Evolutionary conservation across 306 rosid species (phyloP), one percentile per base, ranked within the genome.

Genomic region (Ormosia emarginata): DNA sequence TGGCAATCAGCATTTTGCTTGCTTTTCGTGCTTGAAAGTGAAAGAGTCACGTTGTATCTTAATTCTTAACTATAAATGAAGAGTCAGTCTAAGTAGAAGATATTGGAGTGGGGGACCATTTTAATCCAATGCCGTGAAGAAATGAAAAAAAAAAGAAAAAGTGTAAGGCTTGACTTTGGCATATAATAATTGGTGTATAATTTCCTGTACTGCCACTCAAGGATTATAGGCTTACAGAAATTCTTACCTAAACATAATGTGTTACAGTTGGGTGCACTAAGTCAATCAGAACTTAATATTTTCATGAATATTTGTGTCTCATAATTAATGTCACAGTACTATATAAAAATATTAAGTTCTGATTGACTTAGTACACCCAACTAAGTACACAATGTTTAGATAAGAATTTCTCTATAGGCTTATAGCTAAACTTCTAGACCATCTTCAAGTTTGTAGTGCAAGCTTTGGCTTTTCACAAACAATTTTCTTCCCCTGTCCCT

Each of bases 31-130:
- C 83, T 11, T 41, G 83, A 83, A 65, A 65, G 71, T 34, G 67
- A 76, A 71, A 56, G 77, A 12, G 14, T 69, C 29, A 18, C 47
- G 74, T 75, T 70, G 43, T 61, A 58, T 82, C 29, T 61, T 55
- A 67, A 24, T 32, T 82, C 29, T 61, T 55, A 67, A 24, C 39
- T 83, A 32, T 34, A 78, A 58, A 79, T 40, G 79, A 79, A 46
- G 12, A 49, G 2, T 9, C n/a, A 12, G 64, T 56, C 9, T 17
- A 0, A 41, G 67, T 14, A 14, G 14, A 43, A 65, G 40, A 50
- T 72, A 55, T 37, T 56, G 39, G 44, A 14, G 86, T 24, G 67
- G 86, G 80, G 89, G 82, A 79, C 84, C 87, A 82, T 86, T 83
- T 79, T 66, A 2, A 77, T 57, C 36, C 39, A 33, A 18, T 49